These are phyloP conservation scores for Fusarium dlaminii DNA, from an alignment of 2,329 filamentous ascomycete species.

Conservation along the genomic window DNA sequence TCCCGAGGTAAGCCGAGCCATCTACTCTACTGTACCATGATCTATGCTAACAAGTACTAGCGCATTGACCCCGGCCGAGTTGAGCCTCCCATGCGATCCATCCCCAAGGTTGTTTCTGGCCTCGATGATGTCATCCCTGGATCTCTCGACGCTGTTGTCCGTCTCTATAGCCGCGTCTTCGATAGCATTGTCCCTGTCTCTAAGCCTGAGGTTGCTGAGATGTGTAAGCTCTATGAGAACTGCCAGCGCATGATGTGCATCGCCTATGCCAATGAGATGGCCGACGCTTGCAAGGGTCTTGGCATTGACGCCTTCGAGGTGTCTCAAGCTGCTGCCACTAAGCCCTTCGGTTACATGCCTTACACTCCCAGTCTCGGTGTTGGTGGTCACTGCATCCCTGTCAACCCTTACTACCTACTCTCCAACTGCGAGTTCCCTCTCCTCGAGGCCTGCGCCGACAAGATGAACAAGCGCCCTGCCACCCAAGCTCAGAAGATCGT, in stretches of 20 bases:
- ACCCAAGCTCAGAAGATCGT: constrained; percentile 17
- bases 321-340: constrained; percentile 56
- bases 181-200: constrained; percentile 58
- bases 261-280: constrained; percentile 65
- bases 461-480: constrained; percentile 53
- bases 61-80: constrained; percentile 61
- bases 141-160: constrained; percentile 53
- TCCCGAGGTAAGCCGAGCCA: constrained; percentile 45
- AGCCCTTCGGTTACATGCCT: constrained; percentile 62
- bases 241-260: constrained; percentile 64
- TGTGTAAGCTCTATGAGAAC: constrained; percentile 67
- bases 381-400: constrained; percentile 65
- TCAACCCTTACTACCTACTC: constrained; percentile 63
- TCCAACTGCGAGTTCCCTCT: constrained; percentile 58
- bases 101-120: constrained; percentile 64
- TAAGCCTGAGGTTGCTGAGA: constrained; percentile 63
- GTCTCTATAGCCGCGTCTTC: constrained; percentile 57
- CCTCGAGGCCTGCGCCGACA: constrained; percentile 53
- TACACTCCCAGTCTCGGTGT: constrained; percentile 59
- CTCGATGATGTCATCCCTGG: constrained; percentile 56
- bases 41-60: constrained; percentile 37
- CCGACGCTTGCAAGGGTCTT: constrained; percentile 56
- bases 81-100: constrained; percentile 51
- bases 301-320: constrained; percentile 62
- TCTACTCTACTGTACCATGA: fast-evolving